Evolutionary conservation across 2,329 filamentous ascomycete genomes (phyloP).

Genomic region (Talaromyces sp.): DNA sequence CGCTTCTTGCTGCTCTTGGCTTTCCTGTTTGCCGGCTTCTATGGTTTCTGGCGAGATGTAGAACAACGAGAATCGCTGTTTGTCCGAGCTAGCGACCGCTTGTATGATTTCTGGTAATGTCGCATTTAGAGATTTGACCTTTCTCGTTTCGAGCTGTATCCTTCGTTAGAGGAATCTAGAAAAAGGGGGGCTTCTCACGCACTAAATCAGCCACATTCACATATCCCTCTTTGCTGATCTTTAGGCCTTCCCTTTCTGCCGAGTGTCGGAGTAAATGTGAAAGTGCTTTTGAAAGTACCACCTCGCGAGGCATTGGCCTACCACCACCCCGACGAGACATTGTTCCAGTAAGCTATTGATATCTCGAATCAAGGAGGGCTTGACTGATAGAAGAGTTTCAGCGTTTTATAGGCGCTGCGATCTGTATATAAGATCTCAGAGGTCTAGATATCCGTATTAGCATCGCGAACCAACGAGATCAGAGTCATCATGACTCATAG

Average conservation of each 20-base stretch:
- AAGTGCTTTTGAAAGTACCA: conserved; percentile 43
- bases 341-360: background rate
- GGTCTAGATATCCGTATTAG: background rate
- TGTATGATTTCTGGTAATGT: conserved; percentile 70
- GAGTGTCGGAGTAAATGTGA: conserved; percentile 59
- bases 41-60: conserved; percentile 43
- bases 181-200: conserved; percentile 26
- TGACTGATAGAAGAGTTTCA: background rate
- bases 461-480: background rate
- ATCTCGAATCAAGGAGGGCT: background rate
- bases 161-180: background rate
- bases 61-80: conserved; percentile 84
- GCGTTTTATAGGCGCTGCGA: too few species aligned
- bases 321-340: conserved; percentile 17
- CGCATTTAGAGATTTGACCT: conserved; percentile 67
- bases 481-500: conserved; percentile 12
- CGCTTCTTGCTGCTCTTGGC: conserved; percentile 23
- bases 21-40: conserved; percentile 2
- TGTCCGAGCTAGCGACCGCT: conserved; percentile 74
- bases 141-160: conserved; percentile 56
- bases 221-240: conserved; percentile 60
- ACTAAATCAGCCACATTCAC: conserved; percentile 60
- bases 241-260: conserved; percentile 59
- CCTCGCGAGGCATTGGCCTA: conserved; percentile 27
- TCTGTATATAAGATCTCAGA: background rate